Evolutionary conservation across 2,329 filamentous ascomycete species (phyloP).

Genomic region (Pseudogymnoascus sp.): DNA sequence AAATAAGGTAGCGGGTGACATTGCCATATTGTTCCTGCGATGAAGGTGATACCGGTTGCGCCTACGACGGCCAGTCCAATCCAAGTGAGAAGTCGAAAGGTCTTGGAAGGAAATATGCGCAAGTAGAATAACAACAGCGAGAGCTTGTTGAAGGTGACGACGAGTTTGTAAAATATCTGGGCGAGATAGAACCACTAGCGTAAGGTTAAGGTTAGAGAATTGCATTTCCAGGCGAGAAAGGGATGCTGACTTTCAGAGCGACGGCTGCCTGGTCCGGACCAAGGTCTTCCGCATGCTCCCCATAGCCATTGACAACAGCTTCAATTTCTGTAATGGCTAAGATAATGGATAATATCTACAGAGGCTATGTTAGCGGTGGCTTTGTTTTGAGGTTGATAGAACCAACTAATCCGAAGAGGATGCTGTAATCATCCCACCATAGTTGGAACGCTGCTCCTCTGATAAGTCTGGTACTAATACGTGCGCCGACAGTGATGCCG

Average conservation of each 20-base stretch:
- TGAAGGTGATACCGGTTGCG: conserved; percentile 28
- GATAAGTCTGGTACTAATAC: neutral
- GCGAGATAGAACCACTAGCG: conserved; percentile 25
- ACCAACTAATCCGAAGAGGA: neutral
- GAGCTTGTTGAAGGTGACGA: conserved; percentile 34
- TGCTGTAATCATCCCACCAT: neutral
- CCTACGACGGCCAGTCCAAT: conserved; percentile 28
- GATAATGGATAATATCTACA: neutral
- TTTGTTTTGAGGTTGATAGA: neutral
- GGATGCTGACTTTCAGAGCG: neutral
- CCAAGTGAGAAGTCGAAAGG: conserved; percentile 29
- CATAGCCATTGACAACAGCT: neutral
- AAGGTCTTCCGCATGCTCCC: neutral
- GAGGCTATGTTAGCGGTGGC: neutral
- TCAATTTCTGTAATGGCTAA: neutral
- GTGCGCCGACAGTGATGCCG: neutral
- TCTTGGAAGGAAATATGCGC: conserved; percentile 32
- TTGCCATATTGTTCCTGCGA: conserved; percentile 31
- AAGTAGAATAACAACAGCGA: conserved; percentile 38
- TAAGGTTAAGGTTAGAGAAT: conserved; percentile 17
- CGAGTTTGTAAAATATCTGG: conserved; percentile 34
- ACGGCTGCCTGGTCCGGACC: neutral
- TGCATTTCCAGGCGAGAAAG: neutral
- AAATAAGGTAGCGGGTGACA: conserved; percentile 35
- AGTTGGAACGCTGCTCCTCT: neutral